Percentiles rank a stretch among this genome's conserved stretches.
phyloP scores from a whole-genome alignment of 306 rosid species.

The Macrotyloma uniflorum region DNA sequence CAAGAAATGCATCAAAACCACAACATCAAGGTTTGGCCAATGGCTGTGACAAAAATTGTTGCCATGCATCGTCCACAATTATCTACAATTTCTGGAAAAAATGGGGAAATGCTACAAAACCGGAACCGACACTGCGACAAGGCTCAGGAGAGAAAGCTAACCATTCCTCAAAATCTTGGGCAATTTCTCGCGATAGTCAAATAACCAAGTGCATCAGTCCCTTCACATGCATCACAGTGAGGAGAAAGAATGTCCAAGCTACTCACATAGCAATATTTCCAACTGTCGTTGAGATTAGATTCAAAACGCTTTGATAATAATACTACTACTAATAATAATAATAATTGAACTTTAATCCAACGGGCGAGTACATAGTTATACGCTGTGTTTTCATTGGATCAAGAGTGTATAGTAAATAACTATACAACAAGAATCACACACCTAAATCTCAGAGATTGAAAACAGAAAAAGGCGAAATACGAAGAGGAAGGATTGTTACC shows the following conservation, averaged over 20 bases:
- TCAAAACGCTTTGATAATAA: background rate
- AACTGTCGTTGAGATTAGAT: background rate
- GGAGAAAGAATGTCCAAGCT: background rate
- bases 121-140: background rate
- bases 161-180: background rate
- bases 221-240: background rate
- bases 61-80: background rate
- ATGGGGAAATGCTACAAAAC: background rate
- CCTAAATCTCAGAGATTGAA: background rate
- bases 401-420: background rate
- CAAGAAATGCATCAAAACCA: background rate
- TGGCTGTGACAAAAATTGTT: background rate
- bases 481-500: conserved; percentile 40
- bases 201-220: background rate
- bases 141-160: background rate
- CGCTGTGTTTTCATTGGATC: background rate
- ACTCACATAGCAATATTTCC: background rate
- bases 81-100: background rate
- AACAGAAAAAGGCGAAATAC: too few relatives aligned
- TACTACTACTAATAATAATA: too few relatives aligned
- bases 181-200: conserved; percentile 1
- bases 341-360: background rate
- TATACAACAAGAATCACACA: background rate
- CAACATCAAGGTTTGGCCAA: too few relatives aligned
- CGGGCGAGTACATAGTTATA: too few relatives aligned